phyloP scores from a whole-genome alignment of 208 protist species.

The Wallacemonas sp. region DNA sequence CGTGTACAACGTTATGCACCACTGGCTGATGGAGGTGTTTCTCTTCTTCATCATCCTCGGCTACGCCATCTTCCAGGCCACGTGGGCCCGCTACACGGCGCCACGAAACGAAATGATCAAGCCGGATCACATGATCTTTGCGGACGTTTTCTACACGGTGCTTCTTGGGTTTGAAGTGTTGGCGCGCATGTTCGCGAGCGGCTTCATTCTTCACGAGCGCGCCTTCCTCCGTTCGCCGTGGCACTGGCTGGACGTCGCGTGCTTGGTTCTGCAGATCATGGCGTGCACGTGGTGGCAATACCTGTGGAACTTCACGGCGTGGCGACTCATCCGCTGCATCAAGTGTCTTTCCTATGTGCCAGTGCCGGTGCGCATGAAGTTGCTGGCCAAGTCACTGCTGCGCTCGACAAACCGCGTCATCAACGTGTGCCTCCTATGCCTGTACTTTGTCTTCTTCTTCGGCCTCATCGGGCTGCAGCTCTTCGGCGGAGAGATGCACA shows the following conservation, averaged over 20 bases:
- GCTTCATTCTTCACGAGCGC: slow-evolving; percentile 73
- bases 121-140: slow-evolving; percentile 73
- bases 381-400: slow-evolving; percentile 85
- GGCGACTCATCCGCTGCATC: slow-evolving; percentile 83
- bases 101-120: slow-evolving; percentile 28
- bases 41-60: slow-evolving; percentile 73
- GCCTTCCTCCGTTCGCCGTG: slow-evolving; percentile 89
- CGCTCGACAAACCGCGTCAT: slow-evolving; percentile 76
- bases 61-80: slow-evolving; percentile 86
- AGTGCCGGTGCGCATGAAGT: slow-evolving; percentile 69
- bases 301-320: slow-evolving; percentile 85
- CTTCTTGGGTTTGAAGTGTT: slow-evolving; percentile 85
- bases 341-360: slow-evolving; percentile 82
- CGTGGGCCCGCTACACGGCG: slow-evolving; percentile 65
- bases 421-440: slow-evolving; percentile 61
- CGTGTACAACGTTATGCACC: slow-evolving; percentile 89
- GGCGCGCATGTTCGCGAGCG: slow-evolving; percentile 79
- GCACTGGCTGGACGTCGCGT: slow-evolving; percentile 91
- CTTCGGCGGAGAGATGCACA: slow-evolving; percentile 73
- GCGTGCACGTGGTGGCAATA: slow-evolving; percentile 71
- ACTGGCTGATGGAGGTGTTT: slow-evolving; percentile 84
- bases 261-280: slow-evolving; percentile 75
- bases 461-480: slow-evolving; percentile 82
- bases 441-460: slow-evolving; percentile 91
- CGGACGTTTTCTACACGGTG: slow-evolving; percentile 85